Percentiles rank a stretch among this genome's conserved stretches.
Evolutionary conservation across 192 early-diverging fungal species (phyloP).

Genomic region (Obelidium mucronatum): DNA sequence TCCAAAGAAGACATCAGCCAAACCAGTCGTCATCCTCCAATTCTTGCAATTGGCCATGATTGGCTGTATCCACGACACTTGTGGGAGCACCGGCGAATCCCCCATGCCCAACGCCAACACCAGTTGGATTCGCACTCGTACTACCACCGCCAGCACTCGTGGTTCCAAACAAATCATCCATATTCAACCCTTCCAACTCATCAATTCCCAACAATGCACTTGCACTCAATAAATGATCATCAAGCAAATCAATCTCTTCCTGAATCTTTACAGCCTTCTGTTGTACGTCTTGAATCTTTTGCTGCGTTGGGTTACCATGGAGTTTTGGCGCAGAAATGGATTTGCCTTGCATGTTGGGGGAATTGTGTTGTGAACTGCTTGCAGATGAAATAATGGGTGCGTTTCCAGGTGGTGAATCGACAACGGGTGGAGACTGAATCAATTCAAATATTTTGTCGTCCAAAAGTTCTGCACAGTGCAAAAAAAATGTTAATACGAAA

Average conservation of each 20-base stretch:
- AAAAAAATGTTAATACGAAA: not conserved
- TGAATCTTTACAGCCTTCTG: conserved; percentile 39
- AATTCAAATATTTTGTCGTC: conserved; percentile 36
- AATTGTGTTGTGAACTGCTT: not conserved
- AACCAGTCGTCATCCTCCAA: not conserved
- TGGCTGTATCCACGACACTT: not conserved
- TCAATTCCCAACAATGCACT: conserved; percentile 30
- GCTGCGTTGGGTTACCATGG: conserved; percentile 7
- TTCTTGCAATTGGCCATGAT: not conserved
- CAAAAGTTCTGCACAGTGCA: conserved; percentile 10
- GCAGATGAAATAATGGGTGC: not conserved
- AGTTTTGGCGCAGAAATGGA: not conserved
- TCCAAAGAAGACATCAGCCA: too few species aligned
- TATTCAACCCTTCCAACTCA: conserved; percentile 30
- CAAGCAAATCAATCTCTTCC: conserved; percentile 53
- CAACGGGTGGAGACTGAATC: conserved; percentile 15
- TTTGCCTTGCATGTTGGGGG: not conserved
- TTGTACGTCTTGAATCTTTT: conserved; percentile 11
- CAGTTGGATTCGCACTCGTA: not conserved
- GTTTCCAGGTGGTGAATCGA: not conserved
- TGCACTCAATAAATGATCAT: conserved; percentile 42
- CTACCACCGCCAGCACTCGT: not conserved
- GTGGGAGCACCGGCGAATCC: not conserved
- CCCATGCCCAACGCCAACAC: not conserved
- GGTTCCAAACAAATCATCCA: conserved; percentile 30